phyloP scores from a whole-genome alignment of 1,284 basidiomycete species.

The Austroboletus novae-zelandiae region DNA sequence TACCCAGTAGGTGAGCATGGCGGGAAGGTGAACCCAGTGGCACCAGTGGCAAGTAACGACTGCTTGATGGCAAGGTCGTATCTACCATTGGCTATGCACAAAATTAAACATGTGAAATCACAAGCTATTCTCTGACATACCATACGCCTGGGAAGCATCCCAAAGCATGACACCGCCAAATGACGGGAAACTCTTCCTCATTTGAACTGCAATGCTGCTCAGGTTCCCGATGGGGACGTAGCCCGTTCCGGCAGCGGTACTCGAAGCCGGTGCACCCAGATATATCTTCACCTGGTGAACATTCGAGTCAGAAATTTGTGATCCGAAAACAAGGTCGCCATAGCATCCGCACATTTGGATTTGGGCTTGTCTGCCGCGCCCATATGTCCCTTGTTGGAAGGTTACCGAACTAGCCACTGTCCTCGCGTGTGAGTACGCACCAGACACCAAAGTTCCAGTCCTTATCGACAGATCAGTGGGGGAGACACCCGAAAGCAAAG shows the following conservation, averaged over 20 bases:
- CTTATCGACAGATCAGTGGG: slow-evolving; percentile 22
- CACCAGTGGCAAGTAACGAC: slow-evolving; percentile 56
- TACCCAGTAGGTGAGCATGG: slow-evolving; percentile 56
- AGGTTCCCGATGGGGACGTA: slow-evolving; percentile 49
- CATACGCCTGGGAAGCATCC: slow-evolving; percentile 69
- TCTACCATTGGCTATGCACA: slow-evolving; percentile 49
- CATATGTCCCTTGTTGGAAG: slow-evolving; percentile 51
- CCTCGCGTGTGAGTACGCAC: slow-evolving; percentile 30
- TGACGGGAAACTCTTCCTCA: slow-evolving; percentile 62
- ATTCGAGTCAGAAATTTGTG: slow-evolving; percentile 1
- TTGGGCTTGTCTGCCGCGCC: slow-evolving; percentile 59
- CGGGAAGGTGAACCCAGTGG: slow-evolving; percentile 65
- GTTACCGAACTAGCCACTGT: slow-evolving; percentile 2
- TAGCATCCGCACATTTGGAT: slow-evolving; percentile 41
- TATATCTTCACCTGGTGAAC: slow-evolving; percentile 46
- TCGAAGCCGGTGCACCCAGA: slow-evolving; percentile 58
- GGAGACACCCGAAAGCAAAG: background rate
- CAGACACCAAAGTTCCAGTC: slow-evolving; percentile 55
- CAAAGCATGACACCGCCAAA: slow-evolving; percentile 75
- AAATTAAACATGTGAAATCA: slow-evolving; percentile 1
- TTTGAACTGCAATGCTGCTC: slow-evolving; percentile 48
- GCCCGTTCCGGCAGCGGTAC: slow-evolving; percentile 49
- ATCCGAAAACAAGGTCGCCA: background rate
- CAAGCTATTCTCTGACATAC: slow-evolving; percentile 33
- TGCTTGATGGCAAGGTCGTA: slow-evolving; percentile 64